A percentile compares a stretch with the other conserved stretches of the same genome.
Conservation (phyloP, 163 green algal genomes). For the Coccomyxa subellipsoidea region DNA sequence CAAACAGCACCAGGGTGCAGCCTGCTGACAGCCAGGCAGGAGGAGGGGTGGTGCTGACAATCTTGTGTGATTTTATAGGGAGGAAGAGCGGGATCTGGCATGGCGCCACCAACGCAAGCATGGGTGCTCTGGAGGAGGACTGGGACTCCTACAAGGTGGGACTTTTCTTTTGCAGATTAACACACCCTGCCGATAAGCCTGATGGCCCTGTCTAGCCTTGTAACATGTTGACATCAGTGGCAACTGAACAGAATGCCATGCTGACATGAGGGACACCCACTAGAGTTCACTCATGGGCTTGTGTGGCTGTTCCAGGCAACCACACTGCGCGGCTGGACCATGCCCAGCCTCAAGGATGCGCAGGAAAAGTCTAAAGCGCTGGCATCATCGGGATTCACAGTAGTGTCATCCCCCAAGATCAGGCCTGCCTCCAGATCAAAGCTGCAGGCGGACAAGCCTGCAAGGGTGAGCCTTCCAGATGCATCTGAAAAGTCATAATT, state of each 20-base stretch:
- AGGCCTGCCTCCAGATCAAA: background rate
- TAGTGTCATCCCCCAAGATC: background rate
- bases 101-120: background rate
- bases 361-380: background rate
- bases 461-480: too few relatives aligned
- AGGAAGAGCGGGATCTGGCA: background rate
- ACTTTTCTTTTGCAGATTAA: too few relatives aligned
- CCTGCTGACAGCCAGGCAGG: too few relatives aligned
- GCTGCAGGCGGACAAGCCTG: background rate
- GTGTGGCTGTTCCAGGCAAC: background rate
- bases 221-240: background rate
- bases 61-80: background rate
- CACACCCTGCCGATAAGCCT: background rate
- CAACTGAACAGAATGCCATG: background rate
- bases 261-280: background rate
- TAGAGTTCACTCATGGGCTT: background rate
- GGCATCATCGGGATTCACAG: background rate
- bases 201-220: background rate
- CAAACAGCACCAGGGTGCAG: too few relatives aligned
- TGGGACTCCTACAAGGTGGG: constrained; percentile 2
- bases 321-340: background rate
- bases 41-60: too few relatives aligned
- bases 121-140: background rate
- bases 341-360: background rate
- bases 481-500: too few relatives aligned